phyloP scores from a whole-genome alignment of 768 basidiomycete species.

The Naganishia vaughanmartiniae region DNA sequence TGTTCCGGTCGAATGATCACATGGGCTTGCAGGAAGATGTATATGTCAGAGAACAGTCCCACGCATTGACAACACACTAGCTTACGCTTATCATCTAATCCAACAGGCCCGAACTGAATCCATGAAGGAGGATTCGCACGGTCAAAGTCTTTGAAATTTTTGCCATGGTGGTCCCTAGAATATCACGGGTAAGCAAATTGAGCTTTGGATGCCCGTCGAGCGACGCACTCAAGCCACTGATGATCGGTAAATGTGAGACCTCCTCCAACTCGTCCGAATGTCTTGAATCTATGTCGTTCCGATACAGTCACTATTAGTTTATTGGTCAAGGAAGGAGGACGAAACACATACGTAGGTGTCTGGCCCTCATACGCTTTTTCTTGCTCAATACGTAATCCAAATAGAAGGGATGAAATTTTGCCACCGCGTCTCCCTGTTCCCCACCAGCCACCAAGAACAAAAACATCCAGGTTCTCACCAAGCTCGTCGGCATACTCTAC shows the following conservation, averaged over 20 bases:
- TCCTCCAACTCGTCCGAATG: slow-evolving; percentile 85
- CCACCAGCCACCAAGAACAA: slow-evolving; percentile 87
- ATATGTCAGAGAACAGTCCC: too few species aligned
- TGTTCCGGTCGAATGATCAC: slow-evolving; percentile 84
- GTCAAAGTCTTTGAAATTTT: slow-evolving; percentile 73
- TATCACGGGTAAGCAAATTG: background rate
- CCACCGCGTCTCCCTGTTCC: slow-evolving; percentile 82
- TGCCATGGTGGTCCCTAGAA: slow-evolving; percentile 59
- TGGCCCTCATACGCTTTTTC: slow-evolving; percentile 58
- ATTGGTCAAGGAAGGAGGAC: background rate
- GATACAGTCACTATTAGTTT: background rate
- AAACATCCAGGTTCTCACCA: slow-evolving; percentile 71
- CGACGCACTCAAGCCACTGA: slow-evolving; percentile 63
- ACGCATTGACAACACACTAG: slow-evolving; percentile 10
- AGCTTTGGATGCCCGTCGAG: background rate
- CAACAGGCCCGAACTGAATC: slow-evolving; percentile 45
- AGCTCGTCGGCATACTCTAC: slow-evolving; percentile 50
- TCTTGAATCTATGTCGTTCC: slow-evolving; percentile 64
- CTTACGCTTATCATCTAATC: slow-evolving; percentile 52
- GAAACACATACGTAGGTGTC: slow-evolving; percentile 60
- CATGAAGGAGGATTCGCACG: slow-evolving; percentile 70
- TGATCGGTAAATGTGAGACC: slow-evolving; percentile 85
- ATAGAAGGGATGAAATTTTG: slow-evolving; percentile 82
- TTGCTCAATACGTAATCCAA: slow-evolving; percentile 80
- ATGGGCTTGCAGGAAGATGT: slow-evolving; percentile 63